Evolutionary conservation across 148 eudicot genomes (phyloP).

Genomic region (Persicaria maculosa): DNA sequence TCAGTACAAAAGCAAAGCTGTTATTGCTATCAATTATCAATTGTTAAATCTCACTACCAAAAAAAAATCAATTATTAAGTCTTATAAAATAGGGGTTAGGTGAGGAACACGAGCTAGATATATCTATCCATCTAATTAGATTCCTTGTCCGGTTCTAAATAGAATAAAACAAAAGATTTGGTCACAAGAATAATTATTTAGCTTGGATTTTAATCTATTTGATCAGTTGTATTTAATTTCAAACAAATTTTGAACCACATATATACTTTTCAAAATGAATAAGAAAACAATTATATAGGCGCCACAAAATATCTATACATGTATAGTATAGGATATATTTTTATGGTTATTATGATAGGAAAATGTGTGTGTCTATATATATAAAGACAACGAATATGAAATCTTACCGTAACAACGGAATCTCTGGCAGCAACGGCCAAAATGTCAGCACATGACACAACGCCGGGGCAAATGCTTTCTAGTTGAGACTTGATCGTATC

Average conservation of each 20-base stretch:
- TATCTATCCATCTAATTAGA: background rate
- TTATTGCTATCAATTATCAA: background rate
- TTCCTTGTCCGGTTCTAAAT: background rate
- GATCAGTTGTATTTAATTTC: too few species aligned
- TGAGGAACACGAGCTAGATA: background rate
- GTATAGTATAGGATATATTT: background rate
- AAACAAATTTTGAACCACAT: too few species aligned
- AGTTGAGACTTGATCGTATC: constrained; percentile 28
- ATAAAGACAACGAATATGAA: background rate
- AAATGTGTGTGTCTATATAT: background rate
- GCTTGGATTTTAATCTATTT: too few species aligned
- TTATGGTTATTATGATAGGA: background rate
- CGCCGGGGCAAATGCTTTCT: constrained; percentile 31
- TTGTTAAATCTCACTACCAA: background rate
- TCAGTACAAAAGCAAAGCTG: background rate
- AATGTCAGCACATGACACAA: constrained; percentile 48
- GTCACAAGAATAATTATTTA: background rate
- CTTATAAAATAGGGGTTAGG: background rate
- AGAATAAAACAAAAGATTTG: too few species aligned
- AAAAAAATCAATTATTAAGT: background rate
- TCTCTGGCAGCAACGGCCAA: constrained; percentile 42
- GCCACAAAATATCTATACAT: too few species aligned
- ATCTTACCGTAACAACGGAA: constrained; percentile 25
- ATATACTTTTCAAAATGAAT: too few species aligned
- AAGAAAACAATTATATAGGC: too few species aligned